Percentiles rank a stretch among this genome's conserved stretches.
phyloP scores from a whole-genome alignment of 176 grass and related monocot species.

The Poa pratensis region DNA sequence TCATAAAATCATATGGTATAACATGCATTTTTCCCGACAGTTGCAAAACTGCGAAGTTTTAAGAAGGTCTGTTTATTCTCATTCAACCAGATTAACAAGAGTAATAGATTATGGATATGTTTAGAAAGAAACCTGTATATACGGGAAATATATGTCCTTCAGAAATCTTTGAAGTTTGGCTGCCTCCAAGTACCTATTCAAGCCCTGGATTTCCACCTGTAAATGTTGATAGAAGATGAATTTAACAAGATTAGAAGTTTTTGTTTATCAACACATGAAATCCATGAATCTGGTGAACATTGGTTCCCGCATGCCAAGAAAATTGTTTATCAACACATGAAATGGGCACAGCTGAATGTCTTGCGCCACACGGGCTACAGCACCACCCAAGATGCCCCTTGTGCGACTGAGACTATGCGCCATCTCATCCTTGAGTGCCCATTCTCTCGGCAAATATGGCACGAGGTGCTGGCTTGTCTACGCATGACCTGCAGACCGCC shows the following conservation, averaged over 20 bases:
- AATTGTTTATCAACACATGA: no score
- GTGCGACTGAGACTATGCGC: no score
- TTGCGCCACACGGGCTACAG: no score
- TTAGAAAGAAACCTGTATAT: slow-evolving; percentile 57
- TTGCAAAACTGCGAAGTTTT: background rate
- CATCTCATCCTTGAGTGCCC: no score
- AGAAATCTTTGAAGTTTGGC: slow-evolving; percentile 53
- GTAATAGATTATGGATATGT: background rate
- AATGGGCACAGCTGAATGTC: no score
- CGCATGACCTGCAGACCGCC: no score
- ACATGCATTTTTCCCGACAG: background rate
- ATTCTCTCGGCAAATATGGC: no score
- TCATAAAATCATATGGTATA: background rate
- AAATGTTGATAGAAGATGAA: slow-evolving; percentile 28
- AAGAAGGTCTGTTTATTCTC: background rate
- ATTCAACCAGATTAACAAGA: background rate
- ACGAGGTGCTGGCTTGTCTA: no score
- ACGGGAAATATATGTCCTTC: slow-evolving; percentile 74
- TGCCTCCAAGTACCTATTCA: slow-evolving; percentile 39
- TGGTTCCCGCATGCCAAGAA: background rate
- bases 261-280: slow-evolving; percentile 5
- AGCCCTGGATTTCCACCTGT: slow-evolving; percentile 52
- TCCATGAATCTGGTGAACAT: slow-evolving; percentile 13
- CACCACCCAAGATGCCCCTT: no score
- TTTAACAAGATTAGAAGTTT: background rate